Percentiles rank a stretch among this genome's conserved stretches.
phyloP scores from a whole-genome alignment of 768 basidiomycete genomes.

The Tricholoma hemisulphureum region DNA sequence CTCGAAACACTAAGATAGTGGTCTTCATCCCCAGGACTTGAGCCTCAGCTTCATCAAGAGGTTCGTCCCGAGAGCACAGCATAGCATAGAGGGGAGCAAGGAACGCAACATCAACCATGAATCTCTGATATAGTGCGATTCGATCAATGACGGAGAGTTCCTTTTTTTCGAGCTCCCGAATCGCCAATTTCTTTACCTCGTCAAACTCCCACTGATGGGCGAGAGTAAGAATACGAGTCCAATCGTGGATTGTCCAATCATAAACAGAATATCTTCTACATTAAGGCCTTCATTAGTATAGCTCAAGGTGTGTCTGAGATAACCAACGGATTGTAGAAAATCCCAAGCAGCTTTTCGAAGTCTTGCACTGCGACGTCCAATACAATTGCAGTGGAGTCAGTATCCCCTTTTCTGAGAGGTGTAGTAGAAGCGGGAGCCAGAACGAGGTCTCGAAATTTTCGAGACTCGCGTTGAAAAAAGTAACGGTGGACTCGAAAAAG shows the following conservation, averaged over 20 bases:
- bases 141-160: slow-evolving; percentile 29
- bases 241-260: slow-evolving; percentile 46
- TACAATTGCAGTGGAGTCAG: slow-evolving; percentile 41
- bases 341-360: slow-evolving; percentile 50
- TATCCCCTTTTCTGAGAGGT: slow-evolving; percentile 32
- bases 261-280: slow-evolving; percentile 56
- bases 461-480: slow-evolving; percentile 63
- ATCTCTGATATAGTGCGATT: slow-evolving; percentile 53
- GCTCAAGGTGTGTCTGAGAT: neutral
- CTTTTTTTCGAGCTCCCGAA: slow-evolving; percentile 33
- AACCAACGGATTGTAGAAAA: slow-evolving; percentile 56
- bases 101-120: slow-evolving; percentile 45
- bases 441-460: slow-evolving; percentile 41
- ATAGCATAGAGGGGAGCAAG: slow-evolving; percentile 52
- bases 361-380: slow-evolving; percentile 35
- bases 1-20: slow-evolving; percentile 47
- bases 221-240: slow-evolving; percentile 54
- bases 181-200: slow-evolving; percentile 49
- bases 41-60: slow-evolving; percentile 55
- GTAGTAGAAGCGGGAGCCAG: slow-evolving; percentile 30
- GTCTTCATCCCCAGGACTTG: slow-evolving; percentile 56
- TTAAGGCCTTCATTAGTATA: neutral
- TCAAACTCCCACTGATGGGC: slow-evolving; percentile 54
- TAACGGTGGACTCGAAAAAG: slow-evolving; percentile 59
- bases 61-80: slow-evolving; percentile 49